Evolutionary conservation across 371 early-diverging fungal species (phyloP).

Genomic region (Dichotomocladium elegans): DNA sequence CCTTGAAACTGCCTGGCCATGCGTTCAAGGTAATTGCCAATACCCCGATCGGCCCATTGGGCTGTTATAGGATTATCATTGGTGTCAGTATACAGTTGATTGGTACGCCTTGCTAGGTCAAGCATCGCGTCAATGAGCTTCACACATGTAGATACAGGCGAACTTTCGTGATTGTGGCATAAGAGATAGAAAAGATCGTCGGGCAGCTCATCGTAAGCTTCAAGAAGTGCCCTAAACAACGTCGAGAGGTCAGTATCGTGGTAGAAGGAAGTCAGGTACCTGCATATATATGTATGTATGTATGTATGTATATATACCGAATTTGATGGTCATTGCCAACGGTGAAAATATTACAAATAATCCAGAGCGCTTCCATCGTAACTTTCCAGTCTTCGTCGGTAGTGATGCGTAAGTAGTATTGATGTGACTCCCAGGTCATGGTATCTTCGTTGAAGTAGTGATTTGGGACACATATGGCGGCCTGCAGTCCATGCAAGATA

Average conservation of each 20-base stretch:
- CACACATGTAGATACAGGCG: not conserved
- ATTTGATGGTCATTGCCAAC: constrained; percentile 28
- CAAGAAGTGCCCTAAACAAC: not conserved
- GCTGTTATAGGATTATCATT: not conserved
- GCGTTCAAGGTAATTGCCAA: not conserved
- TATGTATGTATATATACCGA: constrained; percentile 13
- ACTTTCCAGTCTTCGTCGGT: constrained; percentile 52
- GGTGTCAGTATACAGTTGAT: not conserved
- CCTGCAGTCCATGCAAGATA: constrained; percentile 36
- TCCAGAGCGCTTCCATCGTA: constrained; percentile 51
- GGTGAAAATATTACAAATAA: constrained; percentile 49
- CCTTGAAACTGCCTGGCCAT: not conserved
- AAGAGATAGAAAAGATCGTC: not conserved
- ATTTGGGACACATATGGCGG: constrained; percentile 31
- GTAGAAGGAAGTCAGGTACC: too few species aligned
- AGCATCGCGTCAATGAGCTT: not conserved
- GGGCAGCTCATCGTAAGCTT: not conserved
- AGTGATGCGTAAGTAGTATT: not conserved
- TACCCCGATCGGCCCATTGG: not conserved
- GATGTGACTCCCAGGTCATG: constrained; percentile 10
- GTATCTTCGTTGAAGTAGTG: constrained; percentile 8
- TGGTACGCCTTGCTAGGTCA: not conserved
- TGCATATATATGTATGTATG: too few species aligned
- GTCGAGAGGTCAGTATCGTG: too few species aligned
- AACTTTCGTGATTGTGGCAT: not conserved